Evolutionary conservation across 2,329 filamentous ascomycete genomes (phyloP).

Genomic region (Fusarium incarnatum): DNA sequence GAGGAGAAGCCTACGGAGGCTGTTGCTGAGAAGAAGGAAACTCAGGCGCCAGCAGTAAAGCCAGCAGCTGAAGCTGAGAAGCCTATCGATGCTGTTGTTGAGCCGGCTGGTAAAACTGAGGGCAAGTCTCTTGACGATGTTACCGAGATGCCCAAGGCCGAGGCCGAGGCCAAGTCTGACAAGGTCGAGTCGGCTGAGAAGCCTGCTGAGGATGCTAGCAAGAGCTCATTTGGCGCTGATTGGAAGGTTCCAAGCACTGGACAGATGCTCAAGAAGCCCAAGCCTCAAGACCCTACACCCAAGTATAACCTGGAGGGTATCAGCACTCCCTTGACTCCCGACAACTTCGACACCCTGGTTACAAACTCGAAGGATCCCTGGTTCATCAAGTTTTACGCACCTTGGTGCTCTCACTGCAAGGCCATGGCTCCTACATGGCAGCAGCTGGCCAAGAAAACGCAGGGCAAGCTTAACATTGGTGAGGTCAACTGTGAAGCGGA

Average conservation of each 20-base stretch:
- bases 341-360: conserved; percentile 87
- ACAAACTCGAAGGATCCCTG: conserved; percentile 90
- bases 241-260: conserved; percentile 50
- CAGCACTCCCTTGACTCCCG: conserved; percentile 80
- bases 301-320: conserved; percentile 80
- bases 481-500: conserved; percentile 96
- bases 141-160: conserved; percentile 46
- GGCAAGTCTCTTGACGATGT: conserved; percentile 37
- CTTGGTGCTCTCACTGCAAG: conserved; percentile 97
- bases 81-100: conserved; percentile 18
- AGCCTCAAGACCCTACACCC: conserved; percentile 61
- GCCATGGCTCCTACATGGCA: conserved; percentile 91
- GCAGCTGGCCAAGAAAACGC: conserved; percentile 90
- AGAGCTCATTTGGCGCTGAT: conserved; percentile 44
- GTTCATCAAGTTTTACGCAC: conserved; percentile 99
- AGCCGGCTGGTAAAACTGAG: conserved; percentile 35
- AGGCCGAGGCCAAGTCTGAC: conserved; percentile 34
- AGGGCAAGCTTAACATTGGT: conserved; percentile 88
- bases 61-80: conserved; percentile 34
- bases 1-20: conserved; percentile 17
- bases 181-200: conserved; percentile 45
- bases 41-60: conserved; percentile 50
- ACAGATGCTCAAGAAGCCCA: conserved; percentile 48
- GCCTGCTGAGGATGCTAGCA: conserved; percentile 44
- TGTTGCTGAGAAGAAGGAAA: conserved; percentile 34